Percentiles rank a stretch among this genome's conserved stretches.
phyloP scores from a whole-genome alignment of 257 asterid genomes.

The Scutellaria barbata region DNA sequence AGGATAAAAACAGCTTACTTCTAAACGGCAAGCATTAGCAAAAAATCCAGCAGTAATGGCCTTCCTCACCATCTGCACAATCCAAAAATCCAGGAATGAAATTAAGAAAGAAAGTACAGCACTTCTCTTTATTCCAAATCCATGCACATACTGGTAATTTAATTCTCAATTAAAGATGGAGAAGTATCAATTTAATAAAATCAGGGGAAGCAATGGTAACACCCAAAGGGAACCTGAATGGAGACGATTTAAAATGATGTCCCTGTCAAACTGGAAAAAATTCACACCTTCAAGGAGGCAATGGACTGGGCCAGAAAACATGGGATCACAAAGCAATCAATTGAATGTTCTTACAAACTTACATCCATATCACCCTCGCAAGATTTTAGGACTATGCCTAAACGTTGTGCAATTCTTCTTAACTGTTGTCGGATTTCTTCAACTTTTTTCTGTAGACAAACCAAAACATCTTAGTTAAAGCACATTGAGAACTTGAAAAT shows the following conservation, averaged over 20 bases:
- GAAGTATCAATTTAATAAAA: background rate
- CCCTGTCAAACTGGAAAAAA: background rate
- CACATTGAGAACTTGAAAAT: constrained; percentile 22
- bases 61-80: constrained; percentile 79
- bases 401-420: constrained; percentile 71
- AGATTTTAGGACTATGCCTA: constrained; percentile 81
- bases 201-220: constrained; percentile 1
- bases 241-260: background rate
- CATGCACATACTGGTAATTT: background rate
- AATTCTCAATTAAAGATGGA: background rate
- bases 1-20: constrained; percentile 54
- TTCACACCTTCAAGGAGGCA: background rate
- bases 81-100: constrained; percentile 12
- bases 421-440: constrained; percentile 80
- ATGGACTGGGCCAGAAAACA: background rate
- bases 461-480: constrained; percentile 28
- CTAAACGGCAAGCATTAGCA: constrained; percentile 89
- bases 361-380: constrained; percentile 85
- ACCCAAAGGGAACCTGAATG: background rate
- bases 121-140: background rate
- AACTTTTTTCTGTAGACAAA: constrained; percentile 71
- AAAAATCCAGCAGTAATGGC: constrained; percentile 92
- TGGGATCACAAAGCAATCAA: constrained; percentile 23
- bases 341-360: constrained; percentile 21
- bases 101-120: background rate